These are phyloP conservation scores for Coemansia sp. DNA, from an alignment of 192 early-diverging fungal genomes.

Conservation along the genomic window DNA sequence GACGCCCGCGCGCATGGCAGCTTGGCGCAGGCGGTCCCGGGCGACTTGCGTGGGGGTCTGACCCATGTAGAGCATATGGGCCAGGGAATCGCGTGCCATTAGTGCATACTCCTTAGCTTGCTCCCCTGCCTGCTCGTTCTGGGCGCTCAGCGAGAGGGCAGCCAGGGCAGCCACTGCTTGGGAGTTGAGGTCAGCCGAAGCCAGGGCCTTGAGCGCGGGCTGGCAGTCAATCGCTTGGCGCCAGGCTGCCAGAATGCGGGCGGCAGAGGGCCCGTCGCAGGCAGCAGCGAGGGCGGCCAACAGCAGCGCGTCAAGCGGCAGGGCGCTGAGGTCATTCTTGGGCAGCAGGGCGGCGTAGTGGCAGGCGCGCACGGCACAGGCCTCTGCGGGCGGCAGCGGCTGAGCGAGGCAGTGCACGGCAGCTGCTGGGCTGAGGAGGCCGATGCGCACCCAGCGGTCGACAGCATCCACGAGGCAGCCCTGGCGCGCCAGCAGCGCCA, in stretches of 20 bases:
- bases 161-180: neutral
- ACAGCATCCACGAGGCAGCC: neutral
- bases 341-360: neutral
- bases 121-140: too few species aligned
- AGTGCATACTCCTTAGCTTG: neutral
- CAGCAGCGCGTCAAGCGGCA: neutral
- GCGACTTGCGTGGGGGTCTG: conserved; percentile 9
- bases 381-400: neutral
- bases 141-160: neutral
- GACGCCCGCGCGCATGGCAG: conserved; percentile 6
- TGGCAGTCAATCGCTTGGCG: neutral
- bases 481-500: conserved; percentile 12
- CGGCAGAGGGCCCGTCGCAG: too few species aligned
- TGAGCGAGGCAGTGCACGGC: conserved; percentile 12
- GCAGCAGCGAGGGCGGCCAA: neutral
- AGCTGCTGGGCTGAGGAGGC: conserved; percentile 3
- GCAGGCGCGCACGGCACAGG: neutral
- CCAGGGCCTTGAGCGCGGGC: neutral
- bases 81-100: conserved; percentile 13
- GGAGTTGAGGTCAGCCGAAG: neutral
- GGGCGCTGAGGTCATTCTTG: neutral
- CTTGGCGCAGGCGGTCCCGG: conserved; percentile 17
- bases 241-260: neutral
- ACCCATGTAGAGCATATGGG: conserved; percentile 21
- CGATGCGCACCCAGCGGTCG: neutral